Base-by-base conservation (phyloP, 108 stramenopile genomes). In the Nannochloropsis salina region DNA sequence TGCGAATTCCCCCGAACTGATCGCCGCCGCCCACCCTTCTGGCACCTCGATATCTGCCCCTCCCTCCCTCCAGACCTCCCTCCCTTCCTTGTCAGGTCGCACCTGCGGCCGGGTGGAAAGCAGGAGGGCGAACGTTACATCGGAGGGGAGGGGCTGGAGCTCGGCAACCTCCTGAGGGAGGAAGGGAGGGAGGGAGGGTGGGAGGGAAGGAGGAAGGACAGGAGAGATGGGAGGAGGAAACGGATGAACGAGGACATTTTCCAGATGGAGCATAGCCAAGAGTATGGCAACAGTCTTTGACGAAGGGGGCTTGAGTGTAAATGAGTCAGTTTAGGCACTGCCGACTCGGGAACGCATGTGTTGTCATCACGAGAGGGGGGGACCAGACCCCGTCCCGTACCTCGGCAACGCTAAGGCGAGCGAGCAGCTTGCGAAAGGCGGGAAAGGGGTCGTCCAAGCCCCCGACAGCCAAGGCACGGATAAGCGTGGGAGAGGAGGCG, bases 1-100 rank as follows among this genome's bases (percentile, higher is more conserved):
- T n/a, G 61, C 61, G 61, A 74, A 74, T 74, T 74, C 61, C 61
- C 61, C 61, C 2, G 61, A 74, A n/a, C 61, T 74, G n/a, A 74
- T 74, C 15, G 61, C 61, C n/a, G 61, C 61, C n/a, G 61, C 8
- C 61, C 61, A 74, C 8, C 20, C 61, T n/a, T 15, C 20, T n/a
- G 61, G 61, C 61, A 74, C 61, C 61, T 74, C 61, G 20, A 74
- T 0, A 31, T 31, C 31, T n/a, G 20, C 61, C 61, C 4, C 61
- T 74, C 61, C 61, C n/a, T 74, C 61, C 61, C n/a, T 15, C 8
- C 61, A 15, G 15, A 1, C 61, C 5, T 74, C 61, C 8, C 8
- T 74, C 2, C 61, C 61, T 74, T 74, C 61, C 5, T 74, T 74
- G 61, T 74, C 6, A n/a, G 15, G 61, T 74, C n/a, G 61, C 6